phyloP scores from a whole-genome alignment of 768 basidiomycete genomes.

The Fomitopsis serialis region DNA sequence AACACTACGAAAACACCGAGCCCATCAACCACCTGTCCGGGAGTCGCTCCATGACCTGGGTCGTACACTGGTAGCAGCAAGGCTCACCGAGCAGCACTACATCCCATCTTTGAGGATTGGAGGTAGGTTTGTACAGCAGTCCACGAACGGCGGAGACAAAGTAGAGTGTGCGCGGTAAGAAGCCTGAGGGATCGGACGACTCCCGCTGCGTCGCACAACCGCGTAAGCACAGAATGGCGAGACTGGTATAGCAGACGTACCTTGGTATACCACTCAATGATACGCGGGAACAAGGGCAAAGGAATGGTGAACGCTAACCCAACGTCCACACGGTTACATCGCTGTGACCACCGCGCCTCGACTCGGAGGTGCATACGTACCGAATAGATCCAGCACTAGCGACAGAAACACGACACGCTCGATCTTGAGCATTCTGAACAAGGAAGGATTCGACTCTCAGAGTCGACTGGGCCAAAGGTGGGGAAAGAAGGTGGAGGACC shows the following conservation, averaged over 20 bases:
- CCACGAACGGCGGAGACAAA: slow-evolving; percentile 64
- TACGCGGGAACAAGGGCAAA: slow-evolving; percentile 95
- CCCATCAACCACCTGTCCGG: slow-evolving; percentile 79
- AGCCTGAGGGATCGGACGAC: slow-evolving; percentile 58
- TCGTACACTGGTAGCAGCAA: neutral
- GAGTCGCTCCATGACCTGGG: neutral
- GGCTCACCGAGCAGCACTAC: slow-evolving; percentile 82
- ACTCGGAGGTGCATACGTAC: slow-evolving; percentile 28
- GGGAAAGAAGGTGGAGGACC: neutral
- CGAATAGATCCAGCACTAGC: slow-evolving; percentile 82
- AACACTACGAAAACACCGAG: slow-evolving; percentile 80
- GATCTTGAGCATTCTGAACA: slow-evolving; percentile 49
- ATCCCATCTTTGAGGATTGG: slow-evolving; percentile 82
- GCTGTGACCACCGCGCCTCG: neutral
- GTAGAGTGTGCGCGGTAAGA: slow-evolving; percentile 66
- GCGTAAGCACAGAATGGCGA: neutral
- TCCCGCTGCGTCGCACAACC: slow-evolving; percentile 48
- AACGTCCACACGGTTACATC: slow-evolving; percentile 6
- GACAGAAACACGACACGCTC: slow-evolving; percentile 87
- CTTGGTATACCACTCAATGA: slow-evolving; percentile 88
- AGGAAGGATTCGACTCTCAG: neutral
- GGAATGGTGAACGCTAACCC: slow-evolving; percentile 84
- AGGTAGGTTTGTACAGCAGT: slow-evolving; percentile 52
- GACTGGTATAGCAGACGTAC: slow-evolving; percentile 32
- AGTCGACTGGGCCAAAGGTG: neutral